Evolutionary conservation across 2,329 filamentous ascomycete species (phyloP), one percentile per base, ranked within the genome.

Genomic region (Claviceps sp.): DNA sequence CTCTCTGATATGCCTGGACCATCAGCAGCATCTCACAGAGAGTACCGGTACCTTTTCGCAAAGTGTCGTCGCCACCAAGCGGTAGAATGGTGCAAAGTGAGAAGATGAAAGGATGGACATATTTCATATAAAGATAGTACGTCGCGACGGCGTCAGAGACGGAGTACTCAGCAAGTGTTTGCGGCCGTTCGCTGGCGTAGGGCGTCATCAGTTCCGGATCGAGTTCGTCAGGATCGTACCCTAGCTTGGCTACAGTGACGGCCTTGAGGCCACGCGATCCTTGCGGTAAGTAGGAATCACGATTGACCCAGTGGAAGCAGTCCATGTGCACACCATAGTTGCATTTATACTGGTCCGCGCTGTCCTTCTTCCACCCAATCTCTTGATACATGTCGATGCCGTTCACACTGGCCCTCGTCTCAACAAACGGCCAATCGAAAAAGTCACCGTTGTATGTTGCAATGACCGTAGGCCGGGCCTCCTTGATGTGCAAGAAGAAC

Each of bases 361-460:
- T 86, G 68, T 95, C 93, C 68, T 93, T 97, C 61, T 84, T 84
- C 78, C 95, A 98, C 5, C 93, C 93, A 61, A 96, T 98, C 66
- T 98, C 94, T 56, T 85, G 86, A 69, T 98, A 98, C 93, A 98
- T 97, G 68, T 98, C 93, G 64, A 98, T 96, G 34, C 94, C 93
- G 59, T 94, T 85, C 57, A 96, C 79, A 63, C 89, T 94, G 29
- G 94, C 88, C 70, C 93, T 78, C 45, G 93, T 82, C 71, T 98
- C 93, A 23, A 98, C 89, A 64, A 94, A 98, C 0, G 93, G 91
- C 93, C 93, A 98, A 83, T 98, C 93, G 82, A 98, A 98, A 67
- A 98, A 98, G 73, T 98, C 93, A 72, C 93, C 93, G 88, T 98
- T 98, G 77, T 98, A 98, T n/a, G 93, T 98, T 38, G 94, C 91